Percentiles rank a stretch among this genome's conserved stretches.
These are phyloP conservation scores for Aspergillus sp. DNA, from an alignment of 2,329 filamentous ascomycete species.

Conservation along the genomic window DNA sequence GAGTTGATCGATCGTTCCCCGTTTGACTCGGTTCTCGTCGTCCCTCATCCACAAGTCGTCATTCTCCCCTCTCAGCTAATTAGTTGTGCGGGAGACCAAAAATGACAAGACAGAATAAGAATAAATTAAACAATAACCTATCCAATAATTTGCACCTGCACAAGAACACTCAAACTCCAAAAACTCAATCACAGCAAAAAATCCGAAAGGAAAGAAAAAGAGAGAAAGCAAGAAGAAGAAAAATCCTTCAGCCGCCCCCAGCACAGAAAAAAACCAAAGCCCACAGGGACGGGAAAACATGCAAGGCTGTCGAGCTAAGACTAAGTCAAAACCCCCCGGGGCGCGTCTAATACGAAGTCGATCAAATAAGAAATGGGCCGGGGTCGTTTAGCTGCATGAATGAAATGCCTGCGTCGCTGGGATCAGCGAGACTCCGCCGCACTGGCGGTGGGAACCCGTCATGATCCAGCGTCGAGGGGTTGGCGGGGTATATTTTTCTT, in stretches of 20 bases:
- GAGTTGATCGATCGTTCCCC: not conserved
- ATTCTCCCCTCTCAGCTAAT: not conserved
- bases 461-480: not conserved
- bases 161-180: not conserved
- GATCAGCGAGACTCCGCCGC: not conserved
- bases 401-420: not conserved
- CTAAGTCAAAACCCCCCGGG: conserved; percentile 6
- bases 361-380: conserved; percentile 10
- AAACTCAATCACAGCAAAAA: not conserved
- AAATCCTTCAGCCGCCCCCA: not conserved
- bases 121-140: not conserved
- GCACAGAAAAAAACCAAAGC: conserved; percentile 6
- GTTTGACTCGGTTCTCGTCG: too few relatives aligned
- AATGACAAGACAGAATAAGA: not conserved
- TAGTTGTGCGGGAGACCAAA: not conserved
- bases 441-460: not conserved
- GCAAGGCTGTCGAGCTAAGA: not conserved
- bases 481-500: conserved; percentile 3
- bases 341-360: conserved; percentile 6
- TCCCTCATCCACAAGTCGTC: not conserved
- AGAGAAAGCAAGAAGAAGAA: conserved; percentile 11
- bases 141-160: not conserved
- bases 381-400: conserved; percentile 2
- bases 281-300: not conserved
- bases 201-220: conserved; percentile 12